These are phyloP conservation scores for Straminergon stramineum DNA, from an alignment of 225 moss, liverwort and hornwort genomes.

Conservation along the genomic window DNA sequence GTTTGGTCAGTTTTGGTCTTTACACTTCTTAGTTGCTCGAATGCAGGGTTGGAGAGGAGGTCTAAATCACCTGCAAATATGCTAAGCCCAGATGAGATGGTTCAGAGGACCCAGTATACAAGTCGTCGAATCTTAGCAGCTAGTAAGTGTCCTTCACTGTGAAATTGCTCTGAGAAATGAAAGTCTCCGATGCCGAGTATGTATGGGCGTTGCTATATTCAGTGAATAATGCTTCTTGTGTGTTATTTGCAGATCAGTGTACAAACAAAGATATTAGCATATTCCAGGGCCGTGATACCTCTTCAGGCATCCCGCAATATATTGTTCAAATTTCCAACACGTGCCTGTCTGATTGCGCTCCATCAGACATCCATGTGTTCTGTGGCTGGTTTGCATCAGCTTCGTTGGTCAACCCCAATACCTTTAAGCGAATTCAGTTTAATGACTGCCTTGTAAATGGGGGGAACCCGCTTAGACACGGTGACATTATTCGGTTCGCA, in stretches of 20 bases:
- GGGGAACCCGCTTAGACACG: conserved; percentile 35
- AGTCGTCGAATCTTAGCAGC: conserved; percentile 39
- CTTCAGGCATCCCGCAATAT: conserved; percentile 49
- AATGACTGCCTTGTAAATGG: conserved; percentile 54
- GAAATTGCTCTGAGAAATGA: conserved; percentile 4
- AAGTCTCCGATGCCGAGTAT: not conserved
- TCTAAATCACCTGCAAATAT: conserved; percentile 25
- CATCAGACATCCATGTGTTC: conserved; percentile 47
- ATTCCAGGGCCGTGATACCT: conserved; percentile 50
- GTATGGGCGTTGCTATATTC: not conserved
- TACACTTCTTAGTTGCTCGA: conserved; percentile 42
- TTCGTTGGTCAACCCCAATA: conserved; percentile 42
- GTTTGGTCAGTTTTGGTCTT: conserved; percentile 16
- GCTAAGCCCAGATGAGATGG: conserved; percentile 42
- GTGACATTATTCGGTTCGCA: conserved; percentile 42
- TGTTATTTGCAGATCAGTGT: conserved; percentile 47
- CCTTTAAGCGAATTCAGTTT: conserved; percentile 35
- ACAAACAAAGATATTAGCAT: conserved; percentile 64
- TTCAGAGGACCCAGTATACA: conserved; percentile 23
- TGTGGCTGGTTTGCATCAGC: conserved; percentile 60
- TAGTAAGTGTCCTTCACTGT: conserved; percentile 39
- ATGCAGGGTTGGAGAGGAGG: conserved; percentile 53
- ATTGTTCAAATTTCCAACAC: conserved; percentile 59
- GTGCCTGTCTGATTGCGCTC: conserved; percentile 56
- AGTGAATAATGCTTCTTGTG: conserved; percentile 35